Conservation (phyloP, 805 yeast genomes). For the Lipomyces yamanashiensis region DNA sequence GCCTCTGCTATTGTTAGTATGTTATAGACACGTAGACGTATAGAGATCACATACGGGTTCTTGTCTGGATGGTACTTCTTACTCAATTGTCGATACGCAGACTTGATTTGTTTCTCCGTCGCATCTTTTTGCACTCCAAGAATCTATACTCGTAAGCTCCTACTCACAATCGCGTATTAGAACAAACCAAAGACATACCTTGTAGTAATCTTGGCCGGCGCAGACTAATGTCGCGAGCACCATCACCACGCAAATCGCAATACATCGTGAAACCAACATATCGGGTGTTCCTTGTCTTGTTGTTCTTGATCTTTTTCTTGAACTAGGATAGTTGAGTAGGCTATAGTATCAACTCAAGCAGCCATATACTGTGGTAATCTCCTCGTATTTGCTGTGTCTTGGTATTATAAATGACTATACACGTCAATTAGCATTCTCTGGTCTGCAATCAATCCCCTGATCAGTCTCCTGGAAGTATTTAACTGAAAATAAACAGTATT, state of each 20-base stretch:
- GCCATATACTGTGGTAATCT: too few species aligned
- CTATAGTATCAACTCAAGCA: too few species aligned
- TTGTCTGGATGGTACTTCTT: slow-evolving; percentile 95
- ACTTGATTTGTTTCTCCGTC: slow-evolving; percentile 77
- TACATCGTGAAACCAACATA: slow-evolving; percentile 16
- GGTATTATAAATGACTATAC: too few species aligned
- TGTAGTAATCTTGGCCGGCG: slow-evolving; percentile 35
- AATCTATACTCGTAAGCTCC: slow-evolving; percentile 44
- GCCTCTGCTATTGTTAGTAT: slow-evolving; percentile 47
- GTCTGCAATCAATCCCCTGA: too few species aligned
- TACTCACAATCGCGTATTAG: not conserved
- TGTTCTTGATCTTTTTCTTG: too few species aligned
- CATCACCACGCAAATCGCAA: slow-evolving; percentile 22
- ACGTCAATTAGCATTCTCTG: too few species aligned
- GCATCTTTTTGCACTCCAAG: slow-evolving; percentile 75
- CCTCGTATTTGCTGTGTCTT: too few species aligned
- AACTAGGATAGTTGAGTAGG: too few species aligned
- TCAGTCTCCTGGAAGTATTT: too few species aligned
- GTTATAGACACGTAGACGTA: slow-evolving; percentile 16
- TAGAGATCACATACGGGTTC: slow-evolving; percentile 55
- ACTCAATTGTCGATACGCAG: slow-evolving; percentile 79
- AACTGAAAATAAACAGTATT: too few species aligned
- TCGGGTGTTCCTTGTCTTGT: too few species aligned
- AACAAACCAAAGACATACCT: slow-evolving; percentile 16
- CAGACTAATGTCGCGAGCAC: slow-evolving; percentile 16